Base-by-base conservation (phyloP, 257 asterid genomes). In the Solanum phureja region DNA sequence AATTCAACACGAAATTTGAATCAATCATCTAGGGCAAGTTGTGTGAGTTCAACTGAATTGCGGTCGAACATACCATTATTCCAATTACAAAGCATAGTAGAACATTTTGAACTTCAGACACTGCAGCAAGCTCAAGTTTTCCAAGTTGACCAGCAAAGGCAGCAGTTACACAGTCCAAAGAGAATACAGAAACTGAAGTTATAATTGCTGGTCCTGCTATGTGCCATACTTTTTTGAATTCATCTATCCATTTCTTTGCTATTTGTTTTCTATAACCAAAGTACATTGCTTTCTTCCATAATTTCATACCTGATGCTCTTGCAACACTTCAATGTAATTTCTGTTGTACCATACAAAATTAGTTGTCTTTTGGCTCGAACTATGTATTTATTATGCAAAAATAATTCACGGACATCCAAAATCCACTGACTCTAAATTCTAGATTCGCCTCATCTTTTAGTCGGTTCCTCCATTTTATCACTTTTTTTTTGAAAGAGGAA, bases 81-180 rank as follows among this genome's bases (percentile, higher is more conserved):
- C 93, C 93, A 12, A 31, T 73, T 13, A 88, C 87, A 49, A 91
- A 88, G 71, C 91, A 91, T 16, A 84, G 69, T 11, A 91, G 18
- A 10, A 88, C 92, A 82, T 87, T 90, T 60, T 87, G 91, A 38
- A 90, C 90, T 34, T 40, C 90, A 2, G 92, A 88, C 33, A 91
- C 88, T 1, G 91, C 92, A 44, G 93, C 93, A 87, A 91, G 91
- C 42, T 91, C 91, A 33, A 83, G 66, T 31, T 85, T 71, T 35
- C 91, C 93, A 18, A 91, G 46, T 68, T 88, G 92, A 0, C 93
- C 93, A 10, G 68, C 91, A 46, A 88, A 91, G 5, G 93, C 89
- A 16, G 88, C 69, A 6, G 91, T 87, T 42, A 90, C 88, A 68
- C 87, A 60, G 11, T 58, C 88, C 29, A 87, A 42, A 2, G 92